A percentile compares a stretch with the other conserved stretches of the same genome.
Evolutionary conservation across 1,284 basidiomycete genomes (phyloP).

Genomic region (Fomitopsis betulina): DNA sequence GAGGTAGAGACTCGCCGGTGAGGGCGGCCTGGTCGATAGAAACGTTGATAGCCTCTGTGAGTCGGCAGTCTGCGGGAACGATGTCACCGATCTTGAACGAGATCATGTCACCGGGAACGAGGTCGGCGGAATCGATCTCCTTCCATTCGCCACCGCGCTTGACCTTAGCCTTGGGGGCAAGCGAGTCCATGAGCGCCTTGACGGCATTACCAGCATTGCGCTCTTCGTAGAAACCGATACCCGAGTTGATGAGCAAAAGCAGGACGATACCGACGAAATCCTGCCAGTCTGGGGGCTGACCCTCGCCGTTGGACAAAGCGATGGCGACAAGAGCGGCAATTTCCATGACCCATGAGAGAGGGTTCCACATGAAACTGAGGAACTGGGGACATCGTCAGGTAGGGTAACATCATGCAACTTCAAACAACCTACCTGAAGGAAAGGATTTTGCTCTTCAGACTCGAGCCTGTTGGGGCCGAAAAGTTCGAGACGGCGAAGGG

Average conservation of each 20-base stretch:
- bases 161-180: constrained; percentile 94
- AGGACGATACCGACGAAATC: constrained; percentile 97
- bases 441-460: constrained; percentile 81
- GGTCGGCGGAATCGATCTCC: constrained; percentile 84
- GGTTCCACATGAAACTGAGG: constrained; percentile 98
- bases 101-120: constrained; percentile 93
- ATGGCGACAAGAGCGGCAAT: constrained; percentile 96
- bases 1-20: constrained; percentile 92
- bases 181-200: constrained; percentile 99
- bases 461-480: constrained; percentile 98
- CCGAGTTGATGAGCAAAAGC: constrained; percentile 91
- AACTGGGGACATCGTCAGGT: constrained; percentile 53
- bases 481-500: constrained; percentile 81
- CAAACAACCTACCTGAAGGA: constrained; percentile 62
- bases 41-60: constrained; percentile 92
- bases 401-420: neutral
- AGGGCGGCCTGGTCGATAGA: constrained; percentile 96
- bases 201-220: constrained; percentile 96
- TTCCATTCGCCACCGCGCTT: constrained; percentile 80
- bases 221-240: constrained; percentile 98
- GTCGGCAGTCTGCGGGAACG: constrained; percentile 93
- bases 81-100: constrained; percentile 98
- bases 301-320: constrained; percentile 90
- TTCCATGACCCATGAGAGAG: constrained; percentile 99
- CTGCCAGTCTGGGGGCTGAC: constrained; percentile 88